Evolutionary conservation across 768 basidiomycete genomes (phyloP), one percentile per base, ranked within the genome.

Genomic region (Porpolomopsis calyptriformis): DNA sequence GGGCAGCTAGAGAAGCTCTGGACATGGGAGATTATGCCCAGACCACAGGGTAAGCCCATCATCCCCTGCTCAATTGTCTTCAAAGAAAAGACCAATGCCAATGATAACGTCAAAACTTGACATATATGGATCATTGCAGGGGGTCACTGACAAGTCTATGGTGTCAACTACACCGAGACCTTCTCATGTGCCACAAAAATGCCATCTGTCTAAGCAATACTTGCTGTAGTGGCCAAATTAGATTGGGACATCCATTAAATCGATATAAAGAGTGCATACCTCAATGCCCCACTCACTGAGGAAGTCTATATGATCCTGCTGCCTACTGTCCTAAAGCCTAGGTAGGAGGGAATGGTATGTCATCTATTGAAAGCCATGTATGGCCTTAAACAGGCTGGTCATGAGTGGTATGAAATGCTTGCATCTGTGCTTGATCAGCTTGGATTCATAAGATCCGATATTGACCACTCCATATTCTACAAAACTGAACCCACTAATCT

Each of bases 101-200:
- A 31, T 7, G 29, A 14, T 14, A 14, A 31, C 29, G 29, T 31
- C 29, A 14, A 7, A 14, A 31, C 7, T 7, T 14, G 29, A 14
- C 29, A 14, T 31, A 14, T 31, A 7, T 14, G 29, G 7, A 7
- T 31, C 14, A 14, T 31, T 14, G 14, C 29, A 7, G 29, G 29
- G 7, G 29, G 29, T 14, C 29, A 58, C 53, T 43, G 52, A 1
- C 68, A 69, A 48, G 49, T 56, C 3, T 52, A 52, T 6, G 63
- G 65, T 14, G 29, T 31, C 7, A 31, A 31, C 29, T 31, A 31
- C 29, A 31, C 29, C 7, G 29, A 31, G 29, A 31, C 29, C 7
- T 31, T 31, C 29, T 31, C 29, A 14, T 31, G 29, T 31, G 29
- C 29, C 14, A 14, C 29, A 31, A 31, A 31, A 14, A 7, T 31